A percentile compares a stretch with the other conserved stretches of the same genome.
phyloP scores from a whole-genome alignment of 208 protist genomes.

The Endotrypanum monterogeii region DNA sequence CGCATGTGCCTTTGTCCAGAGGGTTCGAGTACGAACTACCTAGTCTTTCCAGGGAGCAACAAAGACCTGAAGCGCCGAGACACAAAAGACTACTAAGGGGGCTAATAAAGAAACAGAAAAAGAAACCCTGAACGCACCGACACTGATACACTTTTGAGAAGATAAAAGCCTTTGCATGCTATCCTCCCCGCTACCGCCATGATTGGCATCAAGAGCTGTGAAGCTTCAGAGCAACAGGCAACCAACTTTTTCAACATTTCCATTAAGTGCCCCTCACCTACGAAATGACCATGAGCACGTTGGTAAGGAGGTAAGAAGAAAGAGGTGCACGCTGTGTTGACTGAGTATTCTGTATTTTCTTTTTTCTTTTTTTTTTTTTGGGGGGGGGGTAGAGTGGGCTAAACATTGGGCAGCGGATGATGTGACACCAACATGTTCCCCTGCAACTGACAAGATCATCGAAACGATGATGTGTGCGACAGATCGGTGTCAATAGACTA shows the following conservation, averaged over 20 bases:
- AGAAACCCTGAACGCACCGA: background rate
- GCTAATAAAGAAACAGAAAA: background rate
- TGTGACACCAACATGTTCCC: background rate
- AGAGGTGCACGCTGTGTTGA: background rate
- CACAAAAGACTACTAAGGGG: background rate
- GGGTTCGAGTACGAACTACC: slow-evolving; percentile 7
- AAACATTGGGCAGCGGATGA: background rate
- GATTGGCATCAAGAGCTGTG: background rate
- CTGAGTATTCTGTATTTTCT: background rate
- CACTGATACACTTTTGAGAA: background rate
- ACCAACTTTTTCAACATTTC: too few relatives aligned
- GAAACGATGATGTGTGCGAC: background rate
- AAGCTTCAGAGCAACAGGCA: background rate
- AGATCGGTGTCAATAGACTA: too few relatives aligned
- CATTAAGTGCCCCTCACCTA: background rate
- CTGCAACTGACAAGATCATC: background rate
- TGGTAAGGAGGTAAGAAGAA: background rate
- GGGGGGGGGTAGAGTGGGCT: background rate
- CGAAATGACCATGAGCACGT: background rate
- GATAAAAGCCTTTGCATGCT: background rate
- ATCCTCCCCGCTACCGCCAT: background rate
- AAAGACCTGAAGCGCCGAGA: slow-evolving; percentile 19
- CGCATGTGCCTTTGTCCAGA: too few relatives aligned
- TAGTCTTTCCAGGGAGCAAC: slow-evolving; percentile 3
- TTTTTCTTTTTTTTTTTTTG: too few relatives aligned